These are phyloP conservation scores for Microstegium vimineum DNA, from an alignment of 176 grass and related monocot species.

Conservation along the genomic window DNA sequence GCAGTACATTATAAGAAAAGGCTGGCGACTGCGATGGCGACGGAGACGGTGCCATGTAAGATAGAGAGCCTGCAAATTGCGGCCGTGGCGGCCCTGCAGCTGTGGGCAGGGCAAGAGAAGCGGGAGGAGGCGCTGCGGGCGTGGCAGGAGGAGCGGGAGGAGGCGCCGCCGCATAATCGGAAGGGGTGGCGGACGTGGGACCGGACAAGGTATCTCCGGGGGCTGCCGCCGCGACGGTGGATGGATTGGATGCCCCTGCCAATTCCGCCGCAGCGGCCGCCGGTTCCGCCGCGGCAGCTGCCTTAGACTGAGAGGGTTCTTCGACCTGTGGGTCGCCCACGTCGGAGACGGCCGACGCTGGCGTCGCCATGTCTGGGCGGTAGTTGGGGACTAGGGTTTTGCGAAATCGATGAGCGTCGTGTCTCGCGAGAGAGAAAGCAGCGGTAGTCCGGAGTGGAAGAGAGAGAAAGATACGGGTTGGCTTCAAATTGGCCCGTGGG, in stretches of 20 bases:
- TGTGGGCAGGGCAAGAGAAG: background rate
- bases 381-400: conserved; percentile 48
- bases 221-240: background rate
- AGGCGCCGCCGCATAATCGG: background rate
- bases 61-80: conserved; percentile 36
- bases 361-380: conserved; percentile 32
- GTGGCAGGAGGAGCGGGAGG: conserved; percentile 16
- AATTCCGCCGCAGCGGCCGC: background rate
- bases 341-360: conserved; percentile 26
- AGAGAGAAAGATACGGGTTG: background rate
- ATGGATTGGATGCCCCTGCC: conserved; percentile 10
- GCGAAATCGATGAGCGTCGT: conserved; percentile 9
- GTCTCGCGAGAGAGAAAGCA: background rate
- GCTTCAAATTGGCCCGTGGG: background rate
- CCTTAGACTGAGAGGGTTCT: background rate
- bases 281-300: background rate
- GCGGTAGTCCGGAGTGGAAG: background rate
- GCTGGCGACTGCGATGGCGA: conserved; percentile 27
- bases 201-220: background rate
- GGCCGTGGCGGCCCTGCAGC: conserved; percentile 48
- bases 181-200: background rate
- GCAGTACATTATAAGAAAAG: conserved; percentile 63
- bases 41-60: conserved; percentile 35
- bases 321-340: background rate
- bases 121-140: background rate